These are phyloP conservation scores for Diplodia intermedia DNA, from an alignment of 2,329 filamentous ascomycete species.

Conservation along the genomic window DNA sequence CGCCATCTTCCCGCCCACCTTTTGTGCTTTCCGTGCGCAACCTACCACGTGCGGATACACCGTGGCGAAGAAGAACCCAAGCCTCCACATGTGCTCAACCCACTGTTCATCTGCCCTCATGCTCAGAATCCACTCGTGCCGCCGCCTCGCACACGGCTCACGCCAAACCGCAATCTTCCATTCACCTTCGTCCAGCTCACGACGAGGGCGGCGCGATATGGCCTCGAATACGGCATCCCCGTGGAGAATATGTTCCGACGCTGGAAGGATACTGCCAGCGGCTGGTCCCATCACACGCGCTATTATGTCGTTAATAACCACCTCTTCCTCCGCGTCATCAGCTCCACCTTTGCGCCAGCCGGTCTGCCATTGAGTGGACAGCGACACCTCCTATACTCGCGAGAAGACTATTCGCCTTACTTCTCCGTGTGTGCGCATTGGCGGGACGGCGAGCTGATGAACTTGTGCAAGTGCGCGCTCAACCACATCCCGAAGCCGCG, in stretches of 20 bases:
- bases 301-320: conserved; percentile 60
- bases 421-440: conserved; percentile 69
- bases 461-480: conserved; percentile 67
- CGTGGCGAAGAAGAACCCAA: conserved; percentile 62
- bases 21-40: conserved; percentile 64
- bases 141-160: conserved; percentile 56
- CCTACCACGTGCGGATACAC: conserved; percentile 62
- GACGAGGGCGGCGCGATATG: conserved; percentile 57
- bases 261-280: conserved; percentile 59
- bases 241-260: conserved; percentile 57
- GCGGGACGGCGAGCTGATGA: conserved; percentile 66
- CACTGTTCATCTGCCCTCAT: conserved; percentile 64
- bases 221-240: conserved; percentile 56
- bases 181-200: conserved; percentile 67
- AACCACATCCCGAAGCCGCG: conserved; percentile 60
- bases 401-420: conserved; percentile 64
- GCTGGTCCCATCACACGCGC: conserved; percentile 63
- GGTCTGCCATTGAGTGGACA: conserved; percentile 60
- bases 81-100: conserved; percentile 61
- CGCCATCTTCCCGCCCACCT: conserved; percentile 61
- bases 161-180: conserved; percentile 62
- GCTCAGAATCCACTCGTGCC: conserved; percentile 59
- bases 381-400: conserved; percentile 64
- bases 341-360: conserved; percentile 59
- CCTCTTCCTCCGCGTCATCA: conserved; percentile 65